phyloP scores from a whole-genome alignment of 2,329 filamentous ascomycete genomes.

The Cordyceps tenuipes region DNA sequence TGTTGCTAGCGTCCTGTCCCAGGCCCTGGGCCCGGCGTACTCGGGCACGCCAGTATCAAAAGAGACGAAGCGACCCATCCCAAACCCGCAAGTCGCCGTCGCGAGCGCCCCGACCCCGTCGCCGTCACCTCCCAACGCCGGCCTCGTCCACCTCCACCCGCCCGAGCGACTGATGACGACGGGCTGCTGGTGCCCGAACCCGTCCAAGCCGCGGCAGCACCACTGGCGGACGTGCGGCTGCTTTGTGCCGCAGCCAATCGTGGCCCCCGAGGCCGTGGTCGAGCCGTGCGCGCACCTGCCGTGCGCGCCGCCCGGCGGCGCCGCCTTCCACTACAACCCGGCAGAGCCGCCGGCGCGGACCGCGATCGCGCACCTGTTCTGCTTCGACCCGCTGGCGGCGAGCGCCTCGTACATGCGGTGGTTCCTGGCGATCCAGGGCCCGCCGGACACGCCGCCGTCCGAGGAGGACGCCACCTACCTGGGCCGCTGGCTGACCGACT shows the following conservation, averaged over 20 bases:
- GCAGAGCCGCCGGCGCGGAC: neutral
- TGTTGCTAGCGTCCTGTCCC: neutral
- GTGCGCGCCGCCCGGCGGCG: neutral
- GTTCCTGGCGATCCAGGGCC: conserved; percentile 7
- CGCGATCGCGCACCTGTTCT: conserved; percentile 9
- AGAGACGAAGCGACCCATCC: neutral
- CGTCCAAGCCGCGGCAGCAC: conserved; percentile 1
- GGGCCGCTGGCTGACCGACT: conserved; percentile 9
- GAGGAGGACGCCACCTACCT: conserved; percentile 5
- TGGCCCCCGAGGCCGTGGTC: neutral
- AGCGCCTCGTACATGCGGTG: conserved; percentile 10
- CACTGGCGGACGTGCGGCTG: conserved; percentile 9
- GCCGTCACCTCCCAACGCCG: neutral
- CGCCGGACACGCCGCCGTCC: conserved; percentile 8
- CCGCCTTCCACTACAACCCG: neutral
- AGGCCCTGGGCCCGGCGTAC: neutral
- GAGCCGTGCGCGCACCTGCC: neutral
- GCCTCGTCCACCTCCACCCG: conserved; percentile 7
- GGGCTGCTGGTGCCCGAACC: conserved; percentile 11
- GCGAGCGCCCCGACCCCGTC: neutral
- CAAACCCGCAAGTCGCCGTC: neutral
- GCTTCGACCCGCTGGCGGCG: conserved; percentile 9
- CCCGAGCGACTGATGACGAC: neutral
- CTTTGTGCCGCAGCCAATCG: conserved; percentile 6
- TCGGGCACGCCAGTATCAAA: neutral